A percentile compares a stretch with the other conserved stretches of the same genome.
Conservation (phyloP, 768 basidiomycete genomes). For the Suillus subluteus region DNA sequence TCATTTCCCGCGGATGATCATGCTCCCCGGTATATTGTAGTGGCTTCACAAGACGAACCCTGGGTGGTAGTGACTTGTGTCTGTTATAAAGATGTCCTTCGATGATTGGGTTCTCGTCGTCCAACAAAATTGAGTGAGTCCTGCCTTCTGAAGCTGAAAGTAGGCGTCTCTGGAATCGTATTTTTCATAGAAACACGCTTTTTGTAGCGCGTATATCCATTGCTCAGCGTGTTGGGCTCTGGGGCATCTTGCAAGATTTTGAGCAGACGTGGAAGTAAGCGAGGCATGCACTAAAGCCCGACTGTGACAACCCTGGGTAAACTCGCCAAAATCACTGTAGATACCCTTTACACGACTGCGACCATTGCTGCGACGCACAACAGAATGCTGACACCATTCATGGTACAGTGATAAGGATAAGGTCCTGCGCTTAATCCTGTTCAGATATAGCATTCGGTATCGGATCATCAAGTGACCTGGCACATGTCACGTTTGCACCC, state of each 20-base stretch:
- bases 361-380: not conserved
- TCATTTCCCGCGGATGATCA: slow-evolving; percentile 61
- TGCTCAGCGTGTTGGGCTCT: slow-evolving; percentile 23
- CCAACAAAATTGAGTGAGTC: slow-evolving; percentile 64
- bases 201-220: slow-evolving; percentile 15
- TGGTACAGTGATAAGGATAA: not conserved
- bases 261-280: slow-evolving; percentile 69
- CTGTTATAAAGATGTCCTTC: slow-evolving; percentile 49
- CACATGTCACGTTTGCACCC: slow-evolving; percentile 23
- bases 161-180: slow-evolving; percentile 42
- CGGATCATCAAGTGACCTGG: not conserved
- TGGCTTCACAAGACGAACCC: slow-evolving; percentile 35
- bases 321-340: not conserved
- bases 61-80: slow-evolving; percentile 64
- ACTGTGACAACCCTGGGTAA: not conserved
- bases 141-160: slow-evolving; percentile 47
- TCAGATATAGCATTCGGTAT: not conserved
- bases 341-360: not conserved
- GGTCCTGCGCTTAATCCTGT: not conserved
- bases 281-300: slow-evolving; percentile 52
- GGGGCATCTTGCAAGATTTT: slow-evolving; percentile 39
- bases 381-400: not conserved
- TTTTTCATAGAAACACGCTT: slow-evolving; percentile 39
- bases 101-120: slow-evolving; percentile 57
- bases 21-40: slow-evolving; percentile 25